Base-by-base conservation (phyloP, 129 eudicot species). In the Tagetes erecta region DNA sequence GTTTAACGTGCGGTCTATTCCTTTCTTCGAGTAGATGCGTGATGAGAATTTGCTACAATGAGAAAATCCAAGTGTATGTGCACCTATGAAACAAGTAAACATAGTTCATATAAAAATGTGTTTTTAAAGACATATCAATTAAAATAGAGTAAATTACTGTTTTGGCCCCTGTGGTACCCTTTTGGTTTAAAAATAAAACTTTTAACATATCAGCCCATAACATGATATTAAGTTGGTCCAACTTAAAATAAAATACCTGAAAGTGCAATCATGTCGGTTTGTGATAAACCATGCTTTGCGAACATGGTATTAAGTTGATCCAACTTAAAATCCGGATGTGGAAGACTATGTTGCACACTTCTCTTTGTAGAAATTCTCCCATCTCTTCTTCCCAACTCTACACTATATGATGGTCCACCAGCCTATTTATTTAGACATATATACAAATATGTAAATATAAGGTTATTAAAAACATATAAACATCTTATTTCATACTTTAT, bases 11-110 rank as follows among this genome's bases (percentile, higher is more conserved):
- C 78, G 86, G 79, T 92, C 98, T 2, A 83, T 84, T 45, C 82
- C 64, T 37, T 33, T 87, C 47, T 34, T 67, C 0, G 82, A 73
- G 78, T 85, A 84, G 33, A 92, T 83, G 0, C 98, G 79, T 0
- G 69, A 70, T 20, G 90, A 79, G 86, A 92, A 92, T 20, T 82
- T 76, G 78, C 83, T 57, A 80, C 98, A 93, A 72, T 93, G 98
- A 14, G 98, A 86, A 76, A 93, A 87, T 39, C 96, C 98, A n/a
- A 93, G 68, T 34, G 95, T 86, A 80, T 87, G 98, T 55, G 95
- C 98, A 63, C 95, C 98, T 92, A 60, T n/a, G n/a, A 31, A 45
- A 56, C 58, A 13, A 14, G 56, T 27, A 14, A 51, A 47, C 49
- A 40, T 33, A 41, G 46, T 6, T 3, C 9, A 5, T 11, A 65